These are phyloP conservation scores for Paecilomyces sp. DNA, from an alignment of 2,329 filamentous ascomycete species.

Conservation along the genomic window DNA sequence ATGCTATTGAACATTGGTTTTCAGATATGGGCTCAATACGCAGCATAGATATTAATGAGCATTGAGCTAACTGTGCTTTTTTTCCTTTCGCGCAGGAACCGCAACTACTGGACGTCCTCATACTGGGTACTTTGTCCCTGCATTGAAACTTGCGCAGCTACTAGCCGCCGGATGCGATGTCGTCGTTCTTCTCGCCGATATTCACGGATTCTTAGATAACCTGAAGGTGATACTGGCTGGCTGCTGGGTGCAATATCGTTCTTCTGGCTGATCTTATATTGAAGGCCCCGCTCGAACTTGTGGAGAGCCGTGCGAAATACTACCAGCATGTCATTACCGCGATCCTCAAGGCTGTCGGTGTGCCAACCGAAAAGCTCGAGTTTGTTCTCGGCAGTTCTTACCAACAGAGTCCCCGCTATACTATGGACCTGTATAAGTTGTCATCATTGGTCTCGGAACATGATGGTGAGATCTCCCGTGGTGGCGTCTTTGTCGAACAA, in stretches of 20 bases:
- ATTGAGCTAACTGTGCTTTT: neutral
- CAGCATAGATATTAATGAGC: neutral
- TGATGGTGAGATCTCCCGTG: constrained; percentile 58
- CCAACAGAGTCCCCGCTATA: constrained; percentile 61
- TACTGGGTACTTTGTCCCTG: constrained; percentile 81
- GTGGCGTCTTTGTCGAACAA: too few relatives aligned
- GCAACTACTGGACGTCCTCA: constrained; percentile 84
- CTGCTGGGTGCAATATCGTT: constrained; percentile 58
- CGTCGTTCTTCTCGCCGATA: constrained; percentile 62
- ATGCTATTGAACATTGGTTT: neutral
- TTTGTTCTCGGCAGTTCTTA: constrained; percentile 83
- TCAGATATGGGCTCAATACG: too few relatives aligned
- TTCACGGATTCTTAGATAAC: constrained; percentile 51
- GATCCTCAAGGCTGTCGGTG: constrained; percentile 68
- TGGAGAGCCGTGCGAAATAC: constrained; percentile 74
- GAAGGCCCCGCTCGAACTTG: constrained; percentile 82
- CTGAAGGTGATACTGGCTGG: constrained; percentile 31
- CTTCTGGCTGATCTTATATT: constrained; percentile 28
- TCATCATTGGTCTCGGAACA: constrained; percentile 64
- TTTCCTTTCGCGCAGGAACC: constrained; percentile 34
- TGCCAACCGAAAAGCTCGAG: constrained; percentile 68
- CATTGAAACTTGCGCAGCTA: constrained; percentile 84
- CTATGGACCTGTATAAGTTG: constrained; percentile 82
- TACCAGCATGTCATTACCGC: constrained; percentile 71
- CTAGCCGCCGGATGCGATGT: constrained; percentile 78